Evolutionary conservation across 257 asterid genomes (phyloP).

Genomic region (Solanum chiquidenum): DNA sequence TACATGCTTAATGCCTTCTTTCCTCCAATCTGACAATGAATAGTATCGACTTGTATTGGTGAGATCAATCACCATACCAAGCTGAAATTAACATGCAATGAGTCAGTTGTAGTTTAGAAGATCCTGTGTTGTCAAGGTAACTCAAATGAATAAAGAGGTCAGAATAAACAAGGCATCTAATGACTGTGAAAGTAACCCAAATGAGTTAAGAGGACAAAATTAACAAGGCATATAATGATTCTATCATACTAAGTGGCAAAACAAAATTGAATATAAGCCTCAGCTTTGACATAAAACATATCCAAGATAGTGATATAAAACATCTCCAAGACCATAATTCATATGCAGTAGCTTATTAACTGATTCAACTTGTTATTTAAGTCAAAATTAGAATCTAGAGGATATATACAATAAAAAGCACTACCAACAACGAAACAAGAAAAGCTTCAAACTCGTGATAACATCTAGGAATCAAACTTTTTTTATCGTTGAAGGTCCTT

Average conservation of each 20-base stretch:
- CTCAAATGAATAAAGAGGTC: background rate
- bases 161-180: background rate
- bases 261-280: background rate
- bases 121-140: background rate
- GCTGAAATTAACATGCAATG: slow-evolving; percentile 33
- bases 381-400: background rate
- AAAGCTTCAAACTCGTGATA: background rate
- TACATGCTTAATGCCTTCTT: slow-evolving; percentile 84
- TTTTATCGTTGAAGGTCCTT: background rate
- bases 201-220: background rate
- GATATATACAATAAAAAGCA: background rate
- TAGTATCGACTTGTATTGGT: slow-evolving; percentile 89
- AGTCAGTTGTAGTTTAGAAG: background rate
- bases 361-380: background rate
- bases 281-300: background rate
- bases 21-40: slow-evolving; percentile 50
- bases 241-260: background rate
- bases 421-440: background rate
- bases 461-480: background rate
- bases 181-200: background rate
- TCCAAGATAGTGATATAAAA: background rate
- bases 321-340: background rate
- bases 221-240: background rate
- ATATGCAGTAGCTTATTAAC: background rate
- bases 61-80: slow-evolving; percentile 95